Conservation (phyloP, 345 rosid species). For the Citrus sinensis region DNA sequence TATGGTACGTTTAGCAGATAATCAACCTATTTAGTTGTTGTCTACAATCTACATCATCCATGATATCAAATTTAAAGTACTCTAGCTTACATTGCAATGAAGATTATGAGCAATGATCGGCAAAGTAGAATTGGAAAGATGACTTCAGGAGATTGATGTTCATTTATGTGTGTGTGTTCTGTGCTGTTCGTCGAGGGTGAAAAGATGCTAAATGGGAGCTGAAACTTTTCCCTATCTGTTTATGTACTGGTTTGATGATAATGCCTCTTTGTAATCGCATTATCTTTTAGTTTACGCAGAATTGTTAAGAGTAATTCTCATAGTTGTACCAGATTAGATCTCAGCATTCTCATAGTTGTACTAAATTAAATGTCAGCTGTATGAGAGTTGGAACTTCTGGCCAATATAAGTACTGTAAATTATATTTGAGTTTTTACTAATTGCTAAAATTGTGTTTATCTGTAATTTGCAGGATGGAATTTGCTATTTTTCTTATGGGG, state of each 20-base stretch:
- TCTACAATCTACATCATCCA: not conserved
- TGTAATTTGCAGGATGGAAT: slow-evolving; percentile 79
- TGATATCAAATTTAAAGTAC: not conserved
- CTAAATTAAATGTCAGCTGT: not conserved
- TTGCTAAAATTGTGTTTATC: slow-evolving; percentile 7
- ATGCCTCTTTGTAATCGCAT: not conserved
- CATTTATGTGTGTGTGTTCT: not conserved
- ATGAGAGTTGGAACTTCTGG: not conserved
- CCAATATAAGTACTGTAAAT: not conserved
- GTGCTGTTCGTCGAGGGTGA: not conserved
- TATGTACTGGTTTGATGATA: not conserved
- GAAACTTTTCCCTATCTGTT: not conserved
- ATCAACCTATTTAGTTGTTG: not conserved
- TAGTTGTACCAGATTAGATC: not conserved
- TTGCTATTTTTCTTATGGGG: slow-evolving; percentile 89
- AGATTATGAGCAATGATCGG: not conserved
- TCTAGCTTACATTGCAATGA: not conserved
- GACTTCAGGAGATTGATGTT: not conserved
- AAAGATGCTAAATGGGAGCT: not conserved
- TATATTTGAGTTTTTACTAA: not conserved
- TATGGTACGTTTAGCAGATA: not conserved
- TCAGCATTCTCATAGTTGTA: not conserved
- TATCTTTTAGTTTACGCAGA: not conserved
- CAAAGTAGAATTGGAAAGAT: not conserved
- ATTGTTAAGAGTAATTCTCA: not conserved